A percentile compares a stretch with the other conserved stretches of the same genome.
Conservation (phyloP, 768 basidiomycete species). For the Termitomyces sp. region DNA sequence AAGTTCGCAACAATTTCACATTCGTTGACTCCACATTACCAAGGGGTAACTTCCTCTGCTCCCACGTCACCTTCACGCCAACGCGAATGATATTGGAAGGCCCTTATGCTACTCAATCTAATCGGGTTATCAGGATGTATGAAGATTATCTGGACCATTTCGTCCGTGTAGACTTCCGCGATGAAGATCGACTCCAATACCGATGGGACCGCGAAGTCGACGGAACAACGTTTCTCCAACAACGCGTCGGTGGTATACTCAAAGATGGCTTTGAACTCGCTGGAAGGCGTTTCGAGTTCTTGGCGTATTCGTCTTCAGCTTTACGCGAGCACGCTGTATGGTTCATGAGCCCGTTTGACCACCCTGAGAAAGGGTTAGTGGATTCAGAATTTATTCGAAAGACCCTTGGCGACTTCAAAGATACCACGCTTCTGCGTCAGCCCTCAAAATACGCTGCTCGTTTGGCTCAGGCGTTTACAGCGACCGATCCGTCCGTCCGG, state of each 20-base stretch:
- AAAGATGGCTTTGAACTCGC: slow-evolving; percentile 69
- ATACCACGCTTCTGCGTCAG: slow-evolving; percentile 39
- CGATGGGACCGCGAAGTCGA: slow-evolving; percentile 71
- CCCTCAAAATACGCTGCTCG: slow-evolving; percentile 86
- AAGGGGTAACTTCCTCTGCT: slow-evolving; percentile 56
- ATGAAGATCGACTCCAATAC: slow-evolving; percentile 76
- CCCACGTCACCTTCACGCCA: slow-evolving; percentile 76
- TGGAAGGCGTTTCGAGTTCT: slow-evolving; percentile 72
- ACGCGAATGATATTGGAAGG: slow-evolving; percentile 75
- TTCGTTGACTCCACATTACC: slow-evolving; percentile 23
- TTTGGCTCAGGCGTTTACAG: slow-evolving; percentile 80
- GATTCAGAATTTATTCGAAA: slow-evolving; percentile 59
- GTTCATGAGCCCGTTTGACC: slow-evolving; percentile 68
- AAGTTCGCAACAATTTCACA: slow-evolving; percentile 29
- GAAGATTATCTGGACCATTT: slow-evolving; percentile 63
- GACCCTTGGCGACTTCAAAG: slow-evolving; percentile 67
- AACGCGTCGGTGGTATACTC: slow-evolving; percentile 58
- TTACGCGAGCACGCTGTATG: slow-evolving; percentile 80
- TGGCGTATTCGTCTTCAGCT: slow-evolving; percentile 81
- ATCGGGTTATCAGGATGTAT: slow-evolving; percentile 75
- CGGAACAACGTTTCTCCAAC: slow-evolving; percentile 49
- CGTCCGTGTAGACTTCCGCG: slow-evolving; percentile 80
- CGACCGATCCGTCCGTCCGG: slow-evolving; percentile 70
- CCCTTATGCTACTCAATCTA: slow-evolving; percentile 73
- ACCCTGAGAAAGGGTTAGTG: slow-evolving; percentile 42